Base-by-base conservation (phyloP, 2,329 filamentous ascomycete genomes). In the Penicillium sp. region DNA sequence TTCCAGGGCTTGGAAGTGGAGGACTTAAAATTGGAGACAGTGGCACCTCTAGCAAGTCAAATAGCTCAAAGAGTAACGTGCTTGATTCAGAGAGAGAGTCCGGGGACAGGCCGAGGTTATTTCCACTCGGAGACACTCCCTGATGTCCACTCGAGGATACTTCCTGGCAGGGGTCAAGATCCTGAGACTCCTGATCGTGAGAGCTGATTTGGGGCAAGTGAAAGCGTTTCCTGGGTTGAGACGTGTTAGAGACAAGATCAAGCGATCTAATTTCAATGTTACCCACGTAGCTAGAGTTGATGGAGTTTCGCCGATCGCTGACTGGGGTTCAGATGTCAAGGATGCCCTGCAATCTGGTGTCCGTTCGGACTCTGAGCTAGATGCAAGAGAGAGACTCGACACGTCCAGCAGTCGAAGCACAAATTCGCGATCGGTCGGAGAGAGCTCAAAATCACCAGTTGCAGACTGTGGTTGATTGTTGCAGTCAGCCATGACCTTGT, bases 21-120 rank as follows among this genome's bases (percentile, higher is more conserved):
- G 3, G 41, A 33, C n/a, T 41, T 45, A 27, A 8, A 20, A 22
- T 14, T 31, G 3, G 42, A 22, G 40, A 40, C 2, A 12, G 15
- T 14, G 11, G 44, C 22, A 12, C 33, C 20, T 58, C 50, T 40
- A 61, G 51, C 29, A 48, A 37, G 9, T 52, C 55, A 33, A 58
- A 53, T 20, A 60, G 26, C 15, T 57, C 55, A 15, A 50, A 53
- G 1, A 60, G 18, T 1, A 58, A 53, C 1, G 27, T 27, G 22
- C 41, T 50, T 4, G 57, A 54, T 4, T 53, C 53, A 11, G 31
- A 9, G 23, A 31, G 18, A 25, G 37, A 18, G 6, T 46, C 31
- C 3, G 6, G 35, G 15, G 23, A 27, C 15, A 15, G 6, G 15
- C 5, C 20, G 26, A 22, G 7, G n/a, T 40, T 22, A 22, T 40